A percentile compares a stretch with the other conserved stretches of the same genome.
Conservation (phyloP, 768 basidiomycete species). For the Pulveroboletus sp. region DNA sequence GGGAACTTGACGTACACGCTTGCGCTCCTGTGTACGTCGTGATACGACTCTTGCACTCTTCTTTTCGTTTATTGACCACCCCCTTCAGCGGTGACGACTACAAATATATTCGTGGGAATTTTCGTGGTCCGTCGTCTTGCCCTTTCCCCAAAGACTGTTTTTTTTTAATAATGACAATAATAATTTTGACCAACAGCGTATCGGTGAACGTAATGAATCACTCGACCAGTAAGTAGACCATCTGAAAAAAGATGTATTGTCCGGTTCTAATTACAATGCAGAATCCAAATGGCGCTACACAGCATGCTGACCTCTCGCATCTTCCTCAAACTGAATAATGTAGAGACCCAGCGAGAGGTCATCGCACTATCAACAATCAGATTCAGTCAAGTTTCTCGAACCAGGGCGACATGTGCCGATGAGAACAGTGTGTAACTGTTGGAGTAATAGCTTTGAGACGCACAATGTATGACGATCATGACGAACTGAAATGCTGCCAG, state of each 20-base stretch:
- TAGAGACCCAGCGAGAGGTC: background rate
- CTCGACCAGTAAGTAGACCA: background rate
- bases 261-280: background rate
- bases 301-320: background rate
- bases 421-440: no score
- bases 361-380: background rate
- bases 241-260: background rate
- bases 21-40: background rate
- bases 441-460: no score
- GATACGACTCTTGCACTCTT: no score
- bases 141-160: background rate
- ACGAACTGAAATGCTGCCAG: no score
- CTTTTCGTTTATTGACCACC: no score
- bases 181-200: background rate
- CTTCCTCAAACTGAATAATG: background rate
- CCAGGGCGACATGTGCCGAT: no score
- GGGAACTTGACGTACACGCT: background rate
- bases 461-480: no score
- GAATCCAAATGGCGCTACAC: background rate
- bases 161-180: no score
- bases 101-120: background rate
- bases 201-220: background rate
- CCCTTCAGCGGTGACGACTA: background rate
- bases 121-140: background rate
- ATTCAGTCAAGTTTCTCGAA: no score